Evolutionary conservation across 2,329 filamentous ascomycete species (phyloP).

Genomic region (Shiraia bambusicola): DNA sequence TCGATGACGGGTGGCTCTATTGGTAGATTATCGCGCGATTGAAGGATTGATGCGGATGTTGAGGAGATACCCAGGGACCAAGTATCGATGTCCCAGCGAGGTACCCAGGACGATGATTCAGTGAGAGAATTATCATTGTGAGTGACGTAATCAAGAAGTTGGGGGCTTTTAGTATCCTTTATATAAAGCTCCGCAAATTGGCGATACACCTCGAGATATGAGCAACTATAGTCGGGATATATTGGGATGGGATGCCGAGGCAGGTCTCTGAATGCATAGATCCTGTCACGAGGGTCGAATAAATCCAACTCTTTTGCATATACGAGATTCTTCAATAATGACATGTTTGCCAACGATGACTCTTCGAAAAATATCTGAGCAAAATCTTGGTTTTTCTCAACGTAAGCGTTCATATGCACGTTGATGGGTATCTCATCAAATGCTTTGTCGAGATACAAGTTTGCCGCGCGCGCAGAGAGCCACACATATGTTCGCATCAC

Average conservation of each 20-base stretch:
- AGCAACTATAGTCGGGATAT: constrained; percentile 3
- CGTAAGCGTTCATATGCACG: not conserved
- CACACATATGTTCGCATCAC: not conserved
- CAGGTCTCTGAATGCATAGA: constrained; percentile 12
- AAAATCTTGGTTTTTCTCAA: not conserved
- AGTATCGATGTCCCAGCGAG: constrained; percentile 5
- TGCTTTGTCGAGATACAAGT: not conserved
- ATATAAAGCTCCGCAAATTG: constrained; percentile 6
- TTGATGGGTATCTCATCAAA: not conserved
- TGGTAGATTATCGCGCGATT: not conserved
- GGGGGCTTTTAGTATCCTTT: not conserved
- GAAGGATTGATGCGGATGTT: too few relatives aligned
- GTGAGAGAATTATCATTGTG: constrained; percentile 1
- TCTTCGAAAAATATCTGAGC: not conserved
- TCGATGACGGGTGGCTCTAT: not conserved
- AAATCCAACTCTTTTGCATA: constrained; percentile 4
- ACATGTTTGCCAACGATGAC: not conserved
- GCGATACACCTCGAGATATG: constrained; percentile 5
- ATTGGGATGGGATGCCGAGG: not conserved
- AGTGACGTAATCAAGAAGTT: constrained; percentile 6
- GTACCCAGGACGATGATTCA: constrained; percentile 4
- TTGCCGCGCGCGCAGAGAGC: not conserved
- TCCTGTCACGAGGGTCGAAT: constrained; percentile 5
- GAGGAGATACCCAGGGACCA: not conserved
- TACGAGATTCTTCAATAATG: constrained; percentile 4